Conservation (phyloP, 2,329 filamentous ascomycete genomes). For the Hymenoscyphus albidus region DNA sequence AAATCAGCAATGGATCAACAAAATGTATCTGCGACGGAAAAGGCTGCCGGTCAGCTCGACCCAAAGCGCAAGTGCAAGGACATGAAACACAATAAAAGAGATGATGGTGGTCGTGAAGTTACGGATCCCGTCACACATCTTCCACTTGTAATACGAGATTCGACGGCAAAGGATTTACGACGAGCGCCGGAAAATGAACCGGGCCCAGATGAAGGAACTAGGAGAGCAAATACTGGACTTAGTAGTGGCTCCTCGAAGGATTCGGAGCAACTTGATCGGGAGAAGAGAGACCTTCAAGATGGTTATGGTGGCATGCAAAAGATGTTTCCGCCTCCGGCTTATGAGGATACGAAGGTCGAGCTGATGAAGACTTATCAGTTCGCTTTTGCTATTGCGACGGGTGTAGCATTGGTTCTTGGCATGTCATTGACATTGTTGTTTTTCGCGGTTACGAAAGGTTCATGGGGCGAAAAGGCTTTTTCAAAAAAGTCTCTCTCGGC, state of each 20-base stretch:
- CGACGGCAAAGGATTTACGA: constrained; percentile 48
- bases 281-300: constrained; percentile 40
- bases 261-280: constrained; percentile 39
- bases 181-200: constrained; percentile 34
- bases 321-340: constrained; percentile 52
- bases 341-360: constrained; percentile 42
- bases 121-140: constrained; percentile 59
- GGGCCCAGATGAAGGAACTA: constrained; percentile 11
- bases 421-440: constrained; percentile 17
- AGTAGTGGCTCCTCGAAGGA: constrained; percentile 43
- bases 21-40: constrained; percentile 25
- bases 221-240: constrained; percentile 38
- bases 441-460: constrained; percentile 14
- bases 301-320: constrained; percentile 44
- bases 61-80: constrained; percentile 29
- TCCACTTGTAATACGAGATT: constrained; percentile 53
- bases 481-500: constrained; percentile 12
- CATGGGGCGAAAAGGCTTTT: neutral
- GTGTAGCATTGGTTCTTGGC: constrained; percentile 22
- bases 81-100: constrained; percentile 26
- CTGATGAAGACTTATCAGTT: constrained; percentile 43
- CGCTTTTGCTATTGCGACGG: constrained; percentile 32
- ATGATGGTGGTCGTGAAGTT: constrained; percentile 42
- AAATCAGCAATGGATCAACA: neutral
- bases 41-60: constrained; percentile 21